These are phyloP conservation scores for Cymbidium sinense DNA, from an alignment of 106 monocot species.

Conservation along the genomic window DNA sequence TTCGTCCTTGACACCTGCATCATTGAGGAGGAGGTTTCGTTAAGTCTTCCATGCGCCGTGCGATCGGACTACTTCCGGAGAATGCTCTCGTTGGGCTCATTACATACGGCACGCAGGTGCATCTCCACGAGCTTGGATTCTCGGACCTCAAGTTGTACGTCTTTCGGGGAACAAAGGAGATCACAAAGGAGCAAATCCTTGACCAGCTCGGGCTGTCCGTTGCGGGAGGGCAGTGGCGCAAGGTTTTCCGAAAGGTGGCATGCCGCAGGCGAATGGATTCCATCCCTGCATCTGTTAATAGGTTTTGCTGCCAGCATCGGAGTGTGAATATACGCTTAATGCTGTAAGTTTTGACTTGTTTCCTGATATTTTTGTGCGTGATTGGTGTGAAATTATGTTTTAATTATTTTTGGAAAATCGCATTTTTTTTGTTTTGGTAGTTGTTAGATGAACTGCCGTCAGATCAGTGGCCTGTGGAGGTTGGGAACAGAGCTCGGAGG, in stretches of 20 bases:
- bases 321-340: conserved; percentile 86
- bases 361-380: not conserved
- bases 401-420: not conserved
- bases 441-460: conserved; percentile 85
- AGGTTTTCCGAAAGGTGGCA: conserved; percentile 19
- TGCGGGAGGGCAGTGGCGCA: conserved; percentile 2
- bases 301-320: conserved; percentile 80
- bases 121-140: conserved; percentile 88
- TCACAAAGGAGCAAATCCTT: conserved; percentile 74
- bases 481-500: no score
- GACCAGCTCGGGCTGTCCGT: conserved; percentile 78
- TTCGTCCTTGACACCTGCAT: conserved; percentile 86
- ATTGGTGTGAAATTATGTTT: not conserved
- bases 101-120: conserved; percentile 89
- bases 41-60: conserved; percentile 67
- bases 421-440: conserved; percentile 27
- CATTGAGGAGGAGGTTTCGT: conserved; percentile 93
- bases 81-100: conserved; percentile 78
- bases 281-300: conserved; percentile 33
- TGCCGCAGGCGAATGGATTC: conserved; percentile 26
- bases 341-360: conserved; percentile 32
- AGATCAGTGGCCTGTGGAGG: conserved; percentile 98
- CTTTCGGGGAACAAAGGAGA: conserved; percentile 85
- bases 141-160: conserved; percentile 76
- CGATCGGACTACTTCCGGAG: no score